These are phyloP conservation scores for Microsporum canis DNA, from an alignment of 2,329 filamentous ascomycete species.

Conservation along the genomic window DNA sequence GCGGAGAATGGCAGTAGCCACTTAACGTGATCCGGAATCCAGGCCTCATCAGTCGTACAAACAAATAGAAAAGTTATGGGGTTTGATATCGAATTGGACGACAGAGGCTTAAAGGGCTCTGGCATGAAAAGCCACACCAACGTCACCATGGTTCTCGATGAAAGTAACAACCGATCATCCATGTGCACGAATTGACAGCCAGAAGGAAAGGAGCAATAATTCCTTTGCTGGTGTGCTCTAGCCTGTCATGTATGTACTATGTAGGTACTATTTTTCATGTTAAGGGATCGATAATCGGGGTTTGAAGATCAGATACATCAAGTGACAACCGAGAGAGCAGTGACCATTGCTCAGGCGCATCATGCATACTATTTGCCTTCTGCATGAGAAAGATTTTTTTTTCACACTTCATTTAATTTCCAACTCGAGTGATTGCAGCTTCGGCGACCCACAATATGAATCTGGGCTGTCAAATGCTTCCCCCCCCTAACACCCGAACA, in stretches of 20 bases:
- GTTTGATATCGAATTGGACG: neutral
- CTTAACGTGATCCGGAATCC: neutral
- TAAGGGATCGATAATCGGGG: neutral
- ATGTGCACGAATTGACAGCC: conserved; percentile 1
- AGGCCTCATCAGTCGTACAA: neutral
- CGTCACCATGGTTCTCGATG: neutral
- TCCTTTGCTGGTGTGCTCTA: too few relatives aligned
- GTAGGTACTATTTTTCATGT: neutral
- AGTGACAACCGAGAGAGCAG: neutral
- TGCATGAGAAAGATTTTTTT: neutral
- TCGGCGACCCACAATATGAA: neutral
- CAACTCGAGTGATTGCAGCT: neutral
- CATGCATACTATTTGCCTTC: neutral
- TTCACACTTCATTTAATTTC: neutral
- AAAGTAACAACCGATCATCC: neutral
- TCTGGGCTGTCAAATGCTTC: neutral
- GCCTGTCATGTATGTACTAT: too few relatives aligned
- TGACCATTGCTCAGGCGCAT: neutral
- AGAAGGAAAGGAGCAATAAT: neutral
- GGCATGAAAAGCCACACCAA: neutral
- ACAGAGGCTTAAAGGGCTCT: neutral
- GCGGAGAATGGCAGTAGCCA: neutral
- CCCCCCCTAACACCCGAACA: neutral
- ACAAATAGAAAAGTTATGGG: neutral
- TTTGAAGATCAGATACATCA: neutral